Evolutionary conservation across 1,284 basidiomycete genomes (phyloP).

Genomic region (Trichosporon faecale): DNA sequence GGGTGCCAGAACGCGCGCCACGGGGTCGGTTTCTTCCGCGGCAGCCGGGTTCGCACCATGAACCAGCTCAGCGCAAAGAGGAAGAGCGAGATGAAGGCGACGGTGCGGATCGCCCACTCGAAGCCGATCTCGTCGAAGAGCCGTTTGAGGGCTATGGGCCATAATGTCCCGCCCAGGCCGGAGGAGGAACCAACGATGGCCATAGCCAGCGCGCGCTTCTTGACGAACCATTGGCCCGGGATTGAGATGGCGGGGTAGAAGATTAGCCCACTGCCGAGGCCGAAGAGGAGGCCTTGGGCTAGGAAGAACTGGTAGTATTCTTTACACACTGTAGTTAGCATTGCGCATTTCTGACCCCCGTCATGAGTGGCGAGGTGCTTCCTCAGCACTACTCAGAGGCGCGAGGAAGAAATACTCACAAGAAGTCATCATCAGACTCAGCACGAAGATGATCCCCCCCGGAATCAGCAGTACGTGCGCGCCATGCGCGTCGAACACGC

Average conservation of each 20-base stretch:
- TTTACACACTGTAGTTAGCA: conserved; percentile 54
- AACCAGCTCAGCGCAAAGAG: conserved; percentile 24
- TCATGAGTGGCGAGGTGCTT: too few species aligned
- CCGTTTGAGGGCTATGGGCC: conserved; percentile 40
- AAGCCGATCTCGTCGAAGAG: conserved; percentile 33
- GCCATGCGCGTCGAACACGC: conserved; percentile 32
- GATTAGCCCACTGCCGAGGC: conserved; percentile 50
- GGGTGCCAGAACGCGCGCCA: conserved; percentile 22
- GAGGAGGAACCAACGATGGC: conserved; percentile 34
- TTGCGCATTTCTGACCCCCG: too few species aligned
- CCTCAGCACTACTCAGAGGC: too few species aligned
- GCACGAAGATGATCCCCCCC: conserved; percentile 55
- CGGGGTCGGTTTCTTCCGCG: conserved; percentile 24
- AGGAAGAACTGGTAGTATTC: conserved; percentile 58
- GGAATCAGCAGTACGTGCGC: conserved; percentile 52
- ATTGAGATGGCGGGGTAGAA: conserved; percentile 57
- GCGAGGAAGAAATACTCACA: neutral
- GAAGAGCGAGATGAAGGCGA: conserved; percentile 31
- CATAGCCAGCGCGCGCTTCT: conserved; percentile 33
- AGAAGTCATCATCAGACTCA: conserved; percentile 27
- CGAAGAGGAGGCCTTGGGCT: conserved; percentile 30
- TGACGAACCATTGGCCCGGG: conserved; percentile 57
- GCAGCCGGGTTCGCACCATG: conserved; percentile 27
- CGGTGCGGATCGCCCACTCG: conserved; percentile 29
- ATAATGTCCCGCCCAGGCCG: conserved; percentile 46